Evolutionary conservation across 2,329 filamentous ascomycete genomes (phyloP).

Genomic region (Ophiocordyceps camponoti-leonardi): DNA sequence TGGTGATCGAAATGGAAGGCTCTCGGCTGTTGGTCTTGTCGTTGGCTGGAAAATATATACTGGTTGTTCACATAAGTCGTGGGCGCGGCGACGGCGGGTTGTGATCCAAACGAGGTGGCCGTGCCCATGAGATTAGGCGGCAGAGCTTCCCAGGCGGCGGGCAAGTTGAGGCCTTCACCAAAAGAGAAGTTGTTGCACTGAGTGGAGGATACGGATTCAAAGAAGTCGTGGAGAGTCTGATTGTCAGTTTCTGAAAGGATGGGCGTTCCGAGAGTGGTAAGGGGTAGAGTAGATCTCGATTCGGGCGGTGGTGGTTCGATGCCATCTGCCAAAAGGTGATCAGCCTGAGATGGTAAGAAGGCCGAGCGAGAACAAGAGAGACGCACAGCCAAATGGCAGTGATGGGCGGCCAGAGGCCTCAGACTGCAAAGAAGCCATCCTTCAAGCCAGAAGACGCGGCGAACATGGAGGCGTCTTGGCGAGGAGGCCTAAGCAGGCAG

Average conservation of each 20-base stretch:
- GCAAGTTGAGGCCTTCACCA: slow-evolving; percentile 32
- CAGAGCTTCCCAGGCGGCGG: slow-evolving; percentile 36
- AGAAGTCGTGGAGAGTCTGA: slow-evolving; percentile 39
- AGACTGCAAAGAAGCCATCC: slow-evolving; percentile 42
- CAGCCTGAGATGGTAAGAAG: slow-evolving; percentile 2
- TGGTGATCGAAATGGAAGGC: slow-evolving; percentile 11
- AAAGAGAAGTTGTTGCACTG: slow-evolving; percentile 31
- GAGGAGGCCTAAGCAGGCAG: not conserved
- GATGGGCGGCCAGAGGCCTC: slow-evolving; percentile 24
- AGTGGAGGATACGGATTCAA: slow-evolving; percentile 34
- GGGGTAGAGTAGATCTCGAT: slow-evolving; percentile 35
- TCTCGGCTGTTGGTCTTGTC: not conserved
- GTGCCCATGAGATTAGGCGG: slow-evolving; percentile 51
- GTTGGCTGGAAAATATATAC: not conserved
- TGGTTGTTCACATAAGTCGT: not conserved
- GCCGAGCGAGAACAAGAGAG: not conserved
- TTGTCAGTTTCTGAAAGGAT: slow-evolving; percentile 46
- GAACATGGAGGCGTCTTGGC: slow-evolving; percentile 34
- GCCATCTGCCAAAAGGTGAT: slow-evolving; percentile 19
- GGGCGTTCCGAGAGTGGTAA: slow-evolving; percentile 45
- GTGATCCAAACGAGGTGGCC: slow-evolving; percentile 43
- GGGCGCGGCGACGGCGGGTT: slow-evolving; percentile 6
- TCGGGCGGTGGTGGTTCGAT: slow-evolving; percentile 25
- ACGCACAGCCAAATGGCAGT: slow-evolving; percentile 53
- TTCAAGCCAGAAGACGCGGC: slow-evolving; percentile 33